A percentile compares a stretch with the other conserved stretches of the same genome.
Evolutionary conservation across 2,329 filamentous ascomycete species (phyloP).

Genomic region (Xylariomycetidae sp.): DNA sequence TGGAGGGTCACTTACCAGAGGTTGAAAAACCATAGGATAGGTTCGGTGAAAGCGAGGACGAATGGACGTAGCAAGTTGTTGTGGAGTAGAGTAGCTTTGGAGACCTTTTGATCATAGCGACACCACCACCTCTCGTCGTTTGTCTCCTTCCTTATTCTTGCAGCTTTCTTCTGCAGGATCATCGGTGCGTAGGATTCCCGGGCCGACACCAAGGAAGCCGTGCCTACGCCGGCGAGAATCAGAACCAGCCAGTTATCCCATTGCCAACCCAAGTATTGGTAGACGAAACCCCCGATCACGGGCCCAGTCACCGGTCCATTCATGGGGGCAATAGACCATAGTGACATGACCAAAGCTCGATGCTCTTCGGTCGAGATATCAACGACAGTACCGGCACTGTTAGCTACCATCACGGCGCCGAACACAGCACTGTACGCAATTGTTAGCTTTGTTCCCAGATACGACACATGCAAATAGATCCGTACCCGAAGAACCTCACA

Average conservation of each 20-base stretch:
- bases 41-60: conserved; percentile 71
- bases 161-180: conserved; percentile 64
- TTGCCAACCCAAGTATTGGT: conserved; percentile 74
- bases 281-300: conserved; percentile 77
- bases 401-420: conserved; percentile 76
- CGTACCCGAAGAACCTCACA: conserved; percentile 66
- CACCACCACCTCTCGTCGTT: conserved; percentile 72
- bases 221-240: conserved; percentile 63
- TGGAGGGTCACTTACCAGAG: conserved; percentile 45
- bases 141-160: conserved; percentile 59
- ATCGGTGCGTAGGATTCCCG: conserved; percentile 74
- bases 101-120: conserved; percentile 69
- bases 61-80: conserved; percentile 75
- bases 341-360: conserved; percentile 74
- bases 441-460: conserved; percentile 24
- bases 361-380: conserved; percentile 80
- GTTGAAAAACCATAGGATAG: conserved; percentile 70
- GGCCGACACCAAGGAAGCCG: conserved; percentile 53
- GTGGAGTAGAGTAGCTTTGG: conserved; percentile 63
- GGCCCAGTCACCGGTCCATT: conserved; percentile 62
- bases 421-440: conserved; percentile 50
- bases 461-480: conserved; percentile 3
- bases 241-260: conserved; percentile 82
- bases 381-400: conserved; percentile 75
- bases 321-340: conserved; percentile 80